phyloP scores from a whole-genome alignment of 1,139 yeast genomes.

The Suhomyces yuchorum region DNA sequence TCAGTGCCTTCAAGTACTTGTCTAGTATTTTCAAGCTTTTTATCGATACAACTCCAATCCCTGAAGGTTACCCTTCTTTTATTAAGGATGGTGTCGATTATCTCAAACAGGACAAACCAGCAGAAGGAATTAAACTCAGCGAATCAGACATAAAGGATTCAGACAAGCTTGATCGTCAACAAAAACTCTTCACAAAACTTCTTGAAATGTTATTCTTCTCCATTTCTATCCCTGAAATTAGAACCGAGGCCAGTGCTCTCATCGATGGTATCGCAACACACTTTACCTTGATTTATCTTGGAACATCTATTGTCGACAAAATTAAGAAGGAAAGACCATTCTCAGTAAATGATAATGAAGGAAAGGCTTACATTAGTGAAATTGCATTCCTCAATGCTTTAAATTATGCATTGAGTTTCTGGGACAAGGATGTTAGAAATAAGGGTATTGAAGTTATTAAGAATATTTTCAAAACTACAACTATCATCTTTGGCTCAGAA shows the following conservation, averaged over 20 bases:
- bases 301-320: slow-evolving; percentile 71
- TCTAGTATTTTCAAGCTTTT: slow-evolving; percentile 68
- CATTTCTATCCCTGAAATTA: slow-evolving; percentile 73
- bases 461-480: slow-evolving; percentile 62
- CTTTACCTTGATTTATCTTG: slow-evolving; percentile 73
- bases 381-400: slow-evolving; percentile 73
- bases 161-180: slow-evolving; percentile 58
- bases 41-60: slow-evolving; percentile 66
- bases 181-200: slow-evolving; percentile 58
- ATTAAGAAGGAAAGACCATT: slow-evolving; percentile 71
- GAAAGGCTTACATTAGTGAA: slow-evolving; percentile 68
- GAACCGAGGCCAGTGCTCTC: slow-evolving; percentile 63
- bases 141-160: slow-evolving; percentile 50
- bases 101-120: slow-evolving; percentile 47
- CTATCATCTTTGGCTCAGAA: slow-evolving; percentile 63
- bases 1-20: slow-evolving; percentile 76
- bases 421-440: slow-evolving; percentile 66
- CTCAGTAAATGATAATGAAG: slow-evolving; percentile 78
- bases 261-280: slow-evolving; percentile 75
- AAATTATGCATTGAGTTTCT: slow-evolving; percentile 77
- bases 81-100: slow-evolving; percentile 51
- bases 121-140: slow-evolving; percentile 38
- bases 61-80: slow-evolving; percentile 51
- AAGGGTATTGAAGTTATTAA: slow-evolving; percentile 72
- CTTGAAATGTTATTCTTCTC: slow-evolving; percentile 75